Evolutionary conservation across 805 yeast species (phyloP).

Genomic region (Torulaspora indica): DNA sequence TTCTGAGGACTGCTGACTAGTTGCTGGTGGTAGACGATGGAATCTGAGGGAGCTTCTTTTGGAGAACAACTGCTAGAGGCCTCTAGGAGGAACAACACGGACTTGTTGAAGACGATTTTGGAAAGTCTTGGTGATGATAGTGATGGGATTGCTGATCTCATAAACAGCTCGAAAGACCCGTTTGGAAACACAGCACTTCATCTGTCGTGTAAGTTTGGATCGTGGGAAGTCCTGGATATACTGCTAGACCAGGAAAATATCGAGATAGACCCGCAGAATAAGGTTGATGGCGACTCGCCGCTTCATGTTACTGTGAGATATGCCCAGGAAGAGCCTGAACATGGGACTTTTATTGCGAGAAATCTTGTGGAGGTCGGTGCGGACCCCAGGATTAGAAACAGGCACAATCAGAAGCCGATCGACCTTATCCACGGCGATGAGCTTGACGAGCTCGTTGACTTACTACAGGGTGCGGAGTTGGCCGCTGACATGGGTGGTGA

Average conservation of each 20-base stretch:
- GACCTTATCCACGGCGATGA: conserved; percentile 57
- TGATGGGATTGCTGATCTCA: conserved; percentile 41
- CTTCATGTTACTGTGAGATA: conserved; percentile 80
- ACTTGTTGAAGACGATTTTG: conserved; percentile 57
- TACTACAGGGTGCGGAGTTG: conserved; percentile 78
- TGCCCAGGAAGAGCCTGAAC: conserved; percentile 75
- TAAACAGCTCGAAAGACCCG: conserved; percentile 70
- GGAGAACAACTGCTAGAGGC: conserved; percentile 80
- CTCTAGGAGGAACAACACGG: conserved; percentile 82
- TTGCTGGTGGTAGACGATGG: no score
- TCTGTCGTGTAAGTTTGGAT: conserved; percentile 74
- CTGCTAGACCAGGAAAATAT: conserved; percentile 76
- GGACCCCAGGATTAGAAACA: conserved; percentile 62
- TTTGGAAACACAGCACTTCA: conserved; percentile 79
- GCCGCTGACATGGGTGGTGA: conserved; percentile 44
- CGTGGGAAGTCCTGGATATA: conserved; percentile 78
- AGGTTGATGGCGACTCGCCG: conserved; percentile 78
- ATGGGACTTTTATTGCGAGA: conserved; percentile 72
- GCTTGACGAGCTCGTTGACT: conserved; percentile 51
- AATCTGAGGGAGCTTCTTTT: conserved; percentile 64
- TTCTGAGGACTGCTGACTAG: neutral
- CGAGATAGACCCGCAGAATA: conserved; percentile 77
- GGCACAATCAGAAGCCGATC: conserved; percentile 65
- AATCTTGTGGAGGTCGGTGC: conserved; percentile 88
- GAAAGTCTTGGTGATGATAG: conserved; percentile 38